Evolutionary conservation across 805 yeast species (phyloP), one percentile per base, ranked within the genome.

Genomic region (Ogataea paradorogensis): DNA sequence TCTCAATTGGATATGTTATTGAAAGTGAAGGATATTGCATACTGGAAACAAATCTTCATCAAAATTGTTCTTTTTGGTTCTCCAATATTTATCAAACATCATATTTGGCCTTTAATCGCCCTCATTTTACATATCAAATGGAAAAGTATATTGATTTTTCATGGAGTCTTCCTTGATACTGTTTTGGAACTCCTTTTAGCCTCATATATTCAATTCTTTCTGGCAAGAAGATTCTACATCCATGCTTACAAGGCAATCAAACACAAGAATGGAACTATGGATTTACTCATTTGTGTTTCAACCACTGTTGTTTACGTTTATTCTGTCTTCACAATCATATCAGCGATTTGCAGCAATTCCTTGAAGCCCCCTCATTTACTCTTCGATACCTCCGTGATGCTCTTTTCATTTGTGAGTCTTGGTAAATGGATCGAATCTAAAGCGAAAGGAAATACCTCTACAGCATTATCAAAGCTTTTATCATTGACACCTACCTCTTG

Each of bases 391-490:
- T 73, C 88, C 1, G 79, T 82, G 11, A 87, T 95, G 95, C 70
- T 93, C 29, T 72, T 91, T 35, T 66, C 81, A 5, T 93, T 89
- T 60, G 89, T 93, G 20, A 75, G 93, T 7, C 66, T 89, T 31
- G 99, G 99, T 2, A 91, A 93, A 63, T 84, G 86, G 75, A 67
- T 90, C 15, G 99, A 93, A 57, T 86, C 85, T 61, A 79, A 75
- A 48, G 98, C 99, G 2, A 88, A 93, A 56, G 95, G 98, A 4
- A 87, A 85, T 43, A 93, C 98, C 0, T 86, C 97, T 0, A 76
- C 86, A 3, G 95, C 98, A 0, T 70, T 93, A 28, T 83, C 96
- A 0, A 78, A 80, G 48, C 70, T 93, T 30, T 71, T 95, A 31
- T 80, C 90, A 2, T 66, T 93, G 40, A 75, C 95, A 0, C 97